Evolutionary conservation across 768 basidiomycete genomes (phyloP).

Genomic region (Pholiota conissans): DNA sequence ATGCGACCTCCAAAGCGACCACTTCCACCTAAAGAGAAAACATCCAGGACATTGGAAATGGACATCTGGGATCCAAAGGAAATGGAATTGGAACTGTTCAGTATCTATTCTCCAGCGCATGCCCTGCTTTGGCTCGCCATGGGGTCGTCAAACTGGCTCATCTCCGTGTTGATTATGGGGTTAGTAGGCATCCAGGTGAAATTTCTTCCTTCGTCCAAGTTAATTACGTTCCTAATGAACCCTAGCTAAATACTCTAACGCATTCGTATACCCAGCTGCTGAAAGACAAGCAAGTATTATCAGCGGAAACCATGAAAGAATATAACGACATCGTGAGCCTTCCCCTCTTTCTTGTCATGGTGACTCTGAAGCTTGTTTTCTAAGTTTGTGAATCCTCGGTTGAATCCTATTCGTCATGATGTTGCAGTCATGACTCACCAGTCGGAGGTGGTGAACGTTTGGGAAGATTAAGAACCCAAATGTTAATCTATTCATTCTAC

Average conservation of each 20-base stretch:
- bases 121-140: constrained; percentile 73
- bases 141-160: constrained; percentile 72
- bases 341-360: background rate
- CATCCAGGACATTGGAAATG: constrained; percentile 67
- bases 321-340: constrained; percentile 73
- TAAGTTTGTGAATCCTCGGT: constrained; percentile 83
- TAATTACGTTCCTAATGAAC: background rate
- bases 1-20: constrained; percentile 45
- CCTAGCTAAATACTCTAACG: constrained; percentile 49
- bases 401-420: constrained; percentile 75
- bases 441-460: constrained; percentile 68
- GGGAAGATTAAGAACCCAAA: constrained; percentile 41
- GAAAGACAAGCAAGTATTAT: constrained; percentile 74
- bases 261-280: constrained; percentile 62
- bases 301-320: constrained; percentile 81
- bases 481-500: too few species aligned
- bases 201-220: background rate
- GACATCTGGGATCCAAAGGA: constrained; percentile 79
- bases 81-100: constrained; percentile 67
- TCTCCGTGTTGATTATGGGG: constrained; percentile 69
- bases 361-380: background rate
- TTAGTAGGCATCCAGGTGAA: constrained; percentile 62
- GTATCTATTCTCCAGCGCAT: constrained; percentile 79
- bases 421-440: constrained; percentile 86
- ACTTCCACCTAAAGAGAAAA: constrained; percentile 39